A percentile compares a stretch with the other conserved stretches of the same genome.
These are phyloP conservation scores for Chimonanthus salicifolius DNA, from an alignment of 164 flowering plant species.

Conservation along the genomic window DNA sequence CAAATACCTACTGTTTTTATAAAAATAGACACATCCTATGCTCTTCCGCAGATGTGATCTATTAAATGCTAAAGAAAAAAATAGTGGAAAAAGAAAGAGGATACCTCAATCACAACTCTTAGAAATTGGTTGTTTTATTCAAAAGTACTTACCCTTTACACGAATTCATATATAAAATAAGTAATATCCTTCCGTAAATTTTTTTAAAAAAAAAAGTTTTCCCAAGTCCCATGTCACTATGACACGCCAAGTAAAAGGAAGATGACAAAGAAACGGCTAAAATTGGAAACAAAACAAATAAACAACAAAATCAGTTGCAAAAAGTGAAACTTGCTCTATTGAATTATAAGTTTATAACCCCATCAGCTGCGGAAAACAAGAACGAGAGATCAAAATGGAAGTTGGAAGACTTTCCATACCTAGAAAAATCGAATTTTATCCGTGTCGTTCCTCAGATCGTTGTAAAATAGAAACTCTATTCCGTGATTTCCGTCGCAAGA, in stretches of 20 bases:
- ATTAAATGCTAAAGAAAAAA: too few relatives aligned
- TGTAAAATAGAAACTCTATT: background rate
- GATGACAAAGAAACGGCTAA: background rate
- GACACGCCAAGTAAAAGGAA: background rate
- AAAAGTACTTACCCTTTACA: too few relatives aligned
- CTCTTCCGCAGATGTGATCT: too few relatives aligned
- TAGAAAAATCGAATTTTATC: background rate
- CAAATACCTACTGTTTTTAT: too few relatives aligned
- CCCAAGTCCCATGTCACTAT: constrained; percentile 1
- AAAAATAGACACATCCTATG: too few relatives aligned
- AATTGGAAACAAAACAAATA: background rate
- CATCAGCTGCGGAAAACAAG: background rate
- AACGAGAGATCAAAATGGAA: background rate
- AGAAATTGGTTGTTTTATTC: too few relatives aligned
- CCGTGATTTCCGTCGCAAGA: background rate
- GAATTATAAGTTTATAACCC: background rate
- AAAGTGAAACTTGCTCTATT: background rate
- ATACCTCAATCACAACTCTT: too few relatives aligned
- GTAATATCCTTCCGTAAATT: too few relatives aligned
- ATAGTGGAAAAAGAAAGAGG: too few relatives aligned
- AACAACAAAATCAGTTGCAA: background rate
- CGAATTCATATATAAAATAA: too few relatives aligned
- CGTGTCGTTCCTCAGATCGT: background rate
- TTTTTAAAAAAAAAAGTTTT: background rate
- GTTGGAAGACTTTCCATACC: background rate